Conservation (phyloP, 192 early-diverging fungal species). For the Cetraspora pellucida region DNA sequence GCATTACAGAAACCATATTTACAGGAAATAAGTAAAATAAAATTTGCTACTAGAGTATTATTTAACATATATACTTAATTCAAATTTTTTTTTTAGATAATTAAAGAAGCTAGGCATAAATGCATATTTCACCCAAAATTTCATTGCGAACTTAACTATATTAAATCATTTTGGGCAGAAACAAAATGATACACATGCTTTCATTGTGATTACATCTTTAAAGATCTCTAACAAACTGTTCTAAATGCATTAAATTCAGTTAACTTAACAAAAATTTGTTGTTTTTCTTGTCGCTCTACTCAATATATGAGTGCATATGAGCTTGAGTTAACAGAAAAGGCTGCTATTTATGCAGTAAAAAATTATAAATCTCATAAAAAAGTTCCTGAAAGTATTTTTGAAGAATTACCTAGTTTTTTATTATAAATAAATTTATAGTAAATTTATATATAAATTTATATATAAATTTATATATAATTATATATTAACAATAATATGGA, state of each 20-base stretch:
- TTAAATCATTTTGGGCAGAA: slow-evolving; percentile 36
- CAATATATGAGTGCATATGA: slow-evolving; percentile 30
- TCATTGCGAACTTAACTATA: slow-evolving; percentile 41
- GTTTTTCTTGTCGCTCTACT: slow-evolving; percentile 20
- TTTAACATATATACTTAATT: background rate
- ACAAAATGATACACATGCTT: slow-evolving; percentile 29
- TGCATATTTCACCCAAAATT: slow-evolving; percentile 38
- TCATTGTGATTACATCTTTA: slow-evolving; percentile 31
- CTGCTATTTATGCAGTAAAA: slow-evolving; percentile 32
- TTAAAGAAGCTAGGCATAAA: slow-evolving; percentile 16
- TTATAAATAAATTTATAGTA: too few species aligned
- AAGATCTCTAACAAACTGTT: slow-evolving; percentile 21
- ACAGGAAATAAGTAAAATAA: background rate
- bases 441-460: too few species aligned
- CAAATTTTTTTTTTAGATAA: slow-evolving; percentile 7
- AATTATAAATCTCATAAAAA: slow-evolving; percentile 12
- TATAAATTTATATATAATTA: too few species aligned
- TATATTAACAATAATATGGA: too few species aligned
- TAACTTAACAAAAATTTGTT: background rate
- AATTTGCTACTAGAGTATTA: background rate
- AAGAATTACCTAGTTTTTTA: too few species aligned
- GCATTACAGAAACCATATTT: background rate
- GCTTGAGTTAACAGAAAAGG: slow-evolving; percentile 26
- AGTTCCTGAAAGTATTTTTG: slow-evolving; percentile 5
- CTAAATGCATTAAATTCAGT: slow-evolving; percentile 13